phyloP scores from a whole-genome alignment of 2,329 filamentous ascomycete genomes.

The Stagonosporopsis vannaccii region DNA sequence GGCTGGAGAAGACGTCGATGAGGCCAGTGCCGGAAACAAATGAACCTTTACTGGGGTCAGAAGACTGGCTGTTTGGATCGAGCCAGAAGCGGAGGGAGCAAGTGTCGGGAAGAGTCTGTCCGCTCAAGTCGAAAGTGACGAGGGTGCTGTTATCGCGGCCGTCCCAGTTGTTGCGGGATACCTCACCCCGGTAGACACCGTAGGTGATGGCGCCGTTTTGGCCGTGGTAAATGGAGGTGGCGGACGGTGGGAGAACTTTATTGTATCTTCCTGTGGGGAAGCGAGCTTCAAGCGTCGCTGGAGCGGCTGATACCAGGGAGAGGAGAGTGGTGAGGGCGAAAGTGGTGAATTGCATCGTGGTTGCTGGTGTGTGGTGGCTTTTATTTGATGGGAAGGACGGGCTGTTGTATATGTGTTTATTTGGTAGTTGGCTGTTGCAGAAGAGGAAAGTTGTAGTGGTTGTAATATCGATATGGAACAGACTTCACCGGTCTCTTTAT shows the following conservation, averaged over 20 bases:
- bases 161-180: constrained; percentile 16
- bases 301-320: constrained; percentile 13
- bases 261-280: constrained; percentile 4
- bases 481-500: not conserved
- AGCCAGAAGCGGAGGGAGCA: constrained; percentile 23
- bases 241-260: constrained; percentile 16
- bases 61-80: constrained; percentile 7
- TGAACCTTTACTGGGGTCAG: not conserved
- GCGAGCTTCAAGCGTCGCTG: constrained; percentile 6
- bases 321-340: constrained; percentile 18
- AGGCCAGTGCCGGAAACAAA: constrained; percentile 8
- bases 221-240: constrained; percentile 18
- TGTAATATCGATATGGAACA: not conserved
- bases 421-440: not conserved
- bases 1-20: constrained; percentile 21
- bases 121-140: constrained; percentile 20
- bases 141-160: constrained; percentile 21
- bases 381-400: not conserved
- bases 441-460: not conserved
- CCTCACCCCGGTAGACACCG: constrained; percentile 12
- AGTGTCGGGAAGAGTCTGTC: constrained; percentile 1
- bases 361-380: not conserved
- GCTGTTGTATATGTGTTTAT: not conserved
- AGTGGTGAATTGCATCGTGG: constrained; percentile 18
- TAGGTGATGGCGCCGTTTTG: constrained; percentile 21